Evolutionary conservation across 495 filamentous ascomycete species (phyloP), one percentile per base, ranked within the genome.

Genomic region (Hypoxylon fragiforme): DNA sequence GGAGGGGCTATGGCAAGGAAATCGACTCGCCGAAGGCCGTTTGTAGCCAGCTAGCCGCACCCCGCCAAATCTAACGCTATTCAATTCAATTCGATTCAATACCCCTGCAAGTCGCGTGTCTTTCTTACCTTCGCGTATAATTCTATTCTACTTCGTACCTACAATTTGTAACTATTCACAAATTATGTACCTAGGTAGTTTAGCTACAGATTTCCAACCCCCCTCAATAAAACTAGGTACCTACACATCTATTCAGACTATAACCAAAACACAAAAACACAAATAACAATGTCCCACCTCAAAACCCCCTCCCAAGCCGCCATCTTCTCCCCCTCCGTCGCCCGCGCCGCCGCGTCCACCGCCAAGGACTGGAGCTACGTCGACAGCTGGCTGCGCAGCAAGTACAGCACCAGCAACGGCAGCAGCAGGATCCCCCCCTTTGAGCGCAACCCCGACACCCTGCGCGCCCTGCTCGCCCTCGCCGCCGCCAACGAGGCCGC

Each of bases 291-390:
- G 80, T 66, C 78, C 9, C 78, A 80, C 58, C 73, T 80, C n/a
- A n/a, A n/a, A 22, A 77, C 77, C 3, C 78, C 80, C 20, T 35
- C 20, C 22, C 57, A 56, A 35, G 69, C 74, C 1, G 84, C 85
- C 32, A 84, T 88, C 44, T 90, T 89, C 76, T 89, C 85, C 7
- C 86, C 85, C 21, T 85, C 84, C 5, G 75, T 86, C 43, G 85
- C 86, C 20, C 80, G 84, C 42, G 80, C 83, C 31, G 83, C 82
- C 62, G 79, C 73, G 64, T 81, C 65, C 58, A 82, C 73, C 8
- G 86, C 88, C 39, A 89, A 89, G 65, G 91, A 96, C 75, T 97
- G 91, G 92, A 81, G 85, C 45, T 90, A 87, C 63, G 77, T 95
- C 62, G 88, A 95, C 74, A 72, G 76, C 70, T 97, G 92, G 90